Conservation (phyloP, 768 basidiomycete genomes). For the Phlegmacium glaucopus region DNA sequence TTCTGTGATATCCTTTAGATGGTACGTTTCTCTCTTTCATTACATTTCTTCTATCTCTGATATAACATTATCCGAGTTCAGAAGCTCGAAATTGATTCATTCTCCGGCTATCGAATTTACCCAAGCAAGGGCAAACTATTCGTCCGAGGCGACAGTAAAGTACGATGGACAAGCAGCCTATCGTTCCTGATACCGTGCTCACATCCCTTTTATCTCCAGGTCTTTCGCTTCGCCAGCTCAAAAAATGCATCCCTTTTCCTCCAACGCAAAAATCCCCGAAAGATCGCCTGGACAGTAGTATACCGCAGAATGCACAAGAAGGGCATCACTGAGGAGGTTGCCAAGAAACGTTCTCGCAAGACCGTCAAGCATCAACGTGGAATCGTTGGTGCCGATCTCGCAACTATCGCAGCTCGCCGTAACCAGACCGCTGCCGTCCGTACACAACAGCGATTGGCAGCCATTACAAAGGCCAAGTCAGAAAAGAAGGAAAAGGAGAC, state of each 20-base stretch:
- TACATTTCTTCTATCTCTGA: slow-evolving; percentile 12
- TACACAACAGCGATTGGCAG: slow-evolving; percentile 73
- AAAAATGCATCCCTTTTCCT: slow-evolving; percentile 97
- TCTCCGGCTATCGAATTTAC: slow-evolving; percentile 98
- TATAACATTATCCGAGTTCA: slow-evolving; percentile 30
- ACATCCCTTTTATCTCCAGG: slow-evolving; percentile 37
- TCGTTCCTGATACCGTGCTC: not conserved
- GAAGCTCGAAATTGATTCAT: slow-evolving; percentile 99
- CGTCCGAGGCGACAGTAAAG: slow-evolving; percentile 95
- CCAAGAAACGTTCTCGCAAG: slow-evolving; percentile 97
- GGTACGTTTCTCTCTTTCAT: slow-evolving; percentile 29
- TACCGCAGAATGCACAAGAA: slow-evolving; percentile 99
- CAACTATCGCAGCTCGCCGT: slow-evolving; percentile 85
- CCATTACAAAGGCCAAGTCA: slow-evolving; percentile 91
- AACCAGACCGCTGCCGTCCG: slow-evolving; percentile 89
- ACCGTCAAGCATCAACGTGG: slow-evolving; percentile 98
- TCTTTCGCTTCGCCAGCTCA: slow-evolving; percentile 92
- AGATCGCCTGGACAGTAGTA: slow-evolving; percentile 95
- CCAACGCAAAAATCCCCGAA: slow-evolving; percentile 99
- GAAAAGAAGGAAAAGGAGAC: slow-evolving; percentile 97
- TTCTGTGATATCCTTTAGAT: slow-evolving; percentile 29
- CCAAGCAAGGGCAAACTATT: slow-evolving; percentile 95
- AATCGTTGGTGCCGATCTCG: slow-evolving; percentile 94
- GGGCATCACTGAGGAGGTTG: slow-evolving; percentile 98
- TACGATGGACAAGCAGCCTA: slow-evolving; percentile 28